Evolutionary conservation across 2,329 filamentous ascomycete species (phyloP).

Genomic region (Sporothrix dimorphospora): DNA sequence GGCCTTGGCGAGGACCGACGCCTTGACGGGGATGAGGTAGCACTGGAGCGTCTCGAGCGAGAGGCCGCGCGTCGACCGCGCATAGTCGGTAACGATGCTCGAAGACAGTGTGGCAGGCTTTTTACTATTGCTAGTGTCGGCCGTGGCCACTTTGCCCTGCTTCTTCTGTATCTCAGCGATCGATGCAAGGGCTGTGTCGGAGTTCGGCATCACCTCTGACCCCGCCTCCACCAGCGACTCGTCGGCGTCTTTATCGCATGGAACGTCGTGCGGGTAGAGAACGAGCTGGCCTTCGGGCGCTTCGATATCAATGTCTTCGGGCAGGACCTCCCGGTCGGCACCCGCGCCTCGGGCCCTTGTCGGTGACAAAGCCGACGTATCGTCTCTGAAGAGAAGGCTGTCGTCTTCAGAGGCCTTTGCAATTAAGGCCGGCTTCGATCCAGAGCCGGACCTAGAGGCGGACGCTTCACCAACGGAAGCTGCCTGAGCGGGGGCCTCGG

Average conservation of each 20-base stretch:
- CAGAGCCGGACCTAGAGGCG: slow-evolving; percentile 30
- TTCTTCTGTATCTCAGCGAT: not conserved
- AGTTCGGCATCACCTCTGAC: not conserved
- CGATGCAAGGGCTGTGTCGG: not conserved
- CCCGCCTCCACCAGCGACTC: not conserved
- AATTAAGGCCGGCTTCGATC: slow-evolving; percentile 32
- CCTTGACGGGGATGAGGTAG: slow-evolving; percentile 62
- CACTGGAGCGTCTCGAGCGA: slow-evolving; percentile 58
- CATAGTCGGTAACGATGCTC: slow-evolving; percentile 53
- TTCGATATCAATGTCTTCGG: slow-evolving; percentile 57
- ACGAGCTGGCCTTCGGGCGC: slow-evolving; percentile 46
- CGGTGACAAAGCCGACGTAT: slow-evolving; percentile 18
- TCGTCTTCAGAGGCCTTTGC: not conserved
- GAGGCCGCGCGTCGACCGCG: slow-evolving; percentile 61
- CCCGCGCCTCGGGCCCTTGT: slow-evolving; percentile 32
- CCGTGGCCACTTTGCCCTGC: not conserved
- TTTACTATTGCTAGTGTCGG: not conserved
- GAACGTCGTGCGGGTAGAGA: slow-evolving; percentile 38
- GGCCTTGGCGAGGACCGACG: slow-evolving; percentile 58
- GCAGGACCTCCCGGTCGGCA: slow-evolving; percentile 40
- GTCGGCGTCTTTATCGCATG: slow-evolving; percentile 27
- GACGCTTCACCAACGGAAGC: slow-evolving; percentile 28
- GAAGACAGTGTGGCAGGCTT: not conserved
- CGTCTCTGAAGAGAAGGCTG: slow-evolving; percentile 36
- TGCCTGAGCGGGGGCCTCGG: slow-evolving; percentile 47